A percentile compares a stretch with the other conserved stretches of the same genome.
phyloP scores from a whole-genome alignment of 2,329 filamentous ascomycete genomes.

The Corinectria fuckeliana region DNA sequence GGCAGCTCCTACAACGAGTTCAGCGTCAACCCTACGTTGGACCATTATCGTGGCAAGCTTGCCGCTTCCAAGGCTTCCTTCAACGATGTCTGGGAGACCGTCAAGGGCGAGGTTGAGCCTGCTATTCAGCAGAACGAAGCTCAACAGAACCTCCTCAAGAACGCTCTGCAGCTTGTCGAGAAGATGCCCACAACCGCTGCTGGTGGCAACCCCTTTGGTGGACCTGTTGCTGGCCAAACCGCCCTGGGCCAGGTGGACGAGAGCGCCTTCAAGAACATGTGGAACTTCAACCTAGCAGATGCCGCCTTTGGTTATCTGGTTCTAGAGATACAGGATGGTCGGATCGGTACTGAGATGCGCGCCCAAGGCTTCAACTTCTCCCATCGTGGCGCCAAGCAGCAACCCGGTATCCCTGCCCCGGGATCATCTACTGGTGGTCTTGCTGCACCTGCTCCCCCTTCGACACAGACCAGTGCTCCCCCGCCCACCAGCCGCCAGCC shows the following conservation, averaged over 20 bases:
- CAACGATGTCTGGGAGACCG: conserved; percentile 99
- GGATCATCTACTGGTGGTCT: conserved; percentile 39
- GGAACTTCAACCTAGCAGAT: conserved; percentile 99
- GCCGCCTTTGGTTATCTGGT: conserved; percentile 97
- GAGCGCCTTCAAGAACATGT: conserved; percentile 99
- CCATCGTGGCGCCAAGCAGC: conserved; percentile 86
- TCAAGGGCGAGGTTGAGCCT: conserved; percentile 93
- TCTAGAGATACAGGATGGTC: conserved; percentile 90
- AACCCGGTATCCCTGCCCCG: conserved; percentile 45
- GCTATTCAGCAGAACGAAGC: conserved; percentile 93
- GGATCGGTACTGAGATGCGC: conserved; percentile 98
- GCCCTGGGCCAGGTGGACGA: conserved; percentile 92
- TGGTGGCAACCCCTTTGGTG: conserved; percentile 95
- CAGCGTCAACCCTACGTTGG: conserved; percentile 95
- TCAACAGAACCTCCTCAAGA: conserved; percentile 89
- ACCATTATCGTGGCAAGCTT: conserved; percentile 98
- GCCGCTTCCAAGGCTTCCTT: conserved; percentile 98
- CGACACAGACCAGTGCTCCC: conserved; percentile 45
- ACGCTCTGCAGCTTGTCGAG: conserved; percentile 90
- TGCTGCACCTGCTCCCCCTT: conserved; percentile 45
- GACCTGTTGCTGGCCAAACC: conserved; percentile 74
- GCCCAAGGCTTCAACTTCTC: conserved; percentile 99
- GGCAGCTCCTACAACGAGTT: conserved; percentile 99
- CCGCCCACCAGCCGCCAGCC: conserved; percentile 46
- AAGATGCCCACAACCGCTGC: conserved; percentile 98